Conservation (phyloP, 352 stramenopile genomes). For the Pythium apleroticum region DNA sequence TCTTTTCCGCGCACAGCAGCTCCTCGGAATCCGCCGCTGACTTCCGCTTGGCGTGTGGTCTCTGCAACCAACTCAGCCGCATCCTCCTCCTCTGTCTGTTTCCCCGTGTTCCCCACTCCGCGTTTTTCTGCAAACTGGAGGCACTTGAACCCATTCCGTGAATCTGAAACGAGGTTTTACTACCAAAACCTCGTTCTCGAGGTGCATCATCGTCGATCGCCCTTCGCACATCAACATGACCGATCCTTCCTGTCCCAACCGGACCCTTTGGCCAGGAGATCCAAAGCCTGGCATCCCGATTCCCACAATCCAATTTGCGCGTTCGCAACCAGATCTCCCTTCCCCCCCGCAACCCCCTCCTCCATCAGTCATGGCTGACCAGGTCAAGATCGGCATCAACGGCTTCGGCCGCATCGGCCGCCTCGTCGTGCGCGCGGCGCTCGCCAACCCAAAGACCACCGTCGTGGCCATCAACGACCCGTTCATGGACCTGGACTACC, state of each 20-base stretch:
- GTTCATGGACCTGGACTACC: conserved; percentile 62
- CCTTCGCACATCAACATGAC: conserved; percentile 23
- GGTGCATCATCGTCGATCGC: conserved; percentile 13
- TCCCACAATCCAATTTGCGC: conserved; percentile 42
- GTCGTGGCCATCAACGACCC: conserved; percentile 60
- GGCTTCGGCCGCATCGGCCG: conserved; percentile 60
- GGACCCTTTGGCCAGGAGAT: conserved; percentile 10
- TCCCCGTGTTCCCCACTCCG: conserved; percentile 1
- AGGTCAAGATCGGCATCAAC: conserved; percentile 54
- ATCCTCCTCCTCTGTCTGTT: conserved; percentile 6
- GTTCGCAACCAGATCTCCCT: conserved; percentile 14
- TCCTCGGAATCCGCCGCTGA: background rate
- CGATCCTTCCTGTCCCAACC: conserved; percentile 1
- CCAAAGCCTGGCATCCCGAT: background rate
- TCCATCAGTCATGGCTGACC: conserved; percentile 30
- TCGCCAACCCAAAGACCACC: conserved; percentile 51
- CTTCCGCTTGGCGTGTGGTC: conserved; percentile 6
- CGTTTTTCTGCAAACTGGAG: conserved; percentile 23
- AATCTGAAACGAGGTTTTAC: conserved; percentile 22
- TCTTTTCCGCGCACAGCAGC: background rate
- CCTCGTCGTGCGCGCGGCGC: conserved; percentile 44
- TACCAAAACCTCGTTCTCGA: conserved; percentile 18
- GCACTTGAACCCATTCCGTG: background rate
- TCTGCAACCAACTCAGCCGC: conserved; percentile 5
- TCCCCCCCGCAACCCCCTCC: background rate